A percentile compares a stretch with the other conserved stretches of the same genome.
Conservation (phyloP, 495 filamentous ascomycete genomes). For the Aspergillus cavernicola region DNA sequence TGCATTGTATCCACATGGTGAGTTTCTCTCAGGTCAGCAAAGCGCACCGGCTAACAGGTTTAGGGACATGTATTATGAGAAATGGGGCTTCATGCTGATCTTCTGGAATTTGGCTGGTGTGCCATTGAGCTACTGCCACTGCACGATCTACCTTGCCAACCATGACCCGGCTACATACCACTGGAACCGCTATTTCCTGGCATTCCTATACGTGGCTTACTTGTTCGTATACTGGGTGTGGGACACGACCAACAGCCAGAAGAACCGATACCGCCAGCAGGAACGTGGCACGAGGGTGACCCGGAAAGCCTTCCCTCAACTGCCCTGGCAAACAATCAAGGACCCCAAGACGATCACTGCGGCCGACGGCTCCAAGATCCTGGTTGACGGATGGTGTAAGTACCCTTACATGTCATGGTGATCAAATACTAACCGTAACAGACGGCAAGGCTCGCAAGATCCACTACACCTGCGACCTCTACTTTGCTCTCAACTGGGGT, state of each 20-base stretch:
- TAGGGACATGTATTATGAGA: conserved; percentile 98
- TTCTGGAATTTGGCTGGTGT: conserved; percentile 99
- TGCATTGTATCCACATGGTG: conserved; percentile 88
- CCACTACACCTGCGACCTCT: conserved; percentile 89
- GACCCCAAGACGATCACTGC: conserved; percentile 87
- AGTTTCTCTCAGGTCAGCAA: conserved; percentile 10
- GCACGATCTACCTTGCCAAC: conserved; percentile 88
- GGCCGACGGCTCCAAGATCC: conserved; percentile 70
- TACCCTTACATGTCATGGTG: conserved; percentile 9
- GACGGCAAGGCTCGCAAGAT: conserved; percentile 88
- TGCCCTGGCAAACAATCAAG: conserved; percentile 82
- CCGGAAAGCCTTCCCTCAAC: conserved; percentile 86
- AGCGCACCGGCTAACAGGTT: neutral
- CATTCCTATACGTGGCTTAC: conserved; percentile 65
- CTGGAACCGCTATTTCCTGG: conserved; percentile 67
- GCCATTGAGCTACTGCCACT: conserved; percentile 94
- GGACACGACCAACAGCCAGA: conserved; percentile 90
- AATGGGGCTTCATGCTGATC: conserved; percentile 99
- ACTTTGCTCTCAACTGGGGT: conserved; percentile 66
- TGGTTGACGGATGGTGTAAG: conserved; percentile 88
- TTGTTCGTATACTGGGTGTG: conserved; percentile 88
- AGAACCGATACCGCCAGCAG: conserved; percentile 85
- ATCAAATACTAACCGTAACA: conserved; percentile 17
- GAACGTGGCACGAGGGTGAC: conserved; percentile 69
- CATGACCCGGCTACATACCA: conserved; percentile 79